Evolutionary conservation across 768 basidiomycete species (phyloP), one percentile per base, ranked within the genome.

Genomic region (Hericium rajendrae): DNA sequence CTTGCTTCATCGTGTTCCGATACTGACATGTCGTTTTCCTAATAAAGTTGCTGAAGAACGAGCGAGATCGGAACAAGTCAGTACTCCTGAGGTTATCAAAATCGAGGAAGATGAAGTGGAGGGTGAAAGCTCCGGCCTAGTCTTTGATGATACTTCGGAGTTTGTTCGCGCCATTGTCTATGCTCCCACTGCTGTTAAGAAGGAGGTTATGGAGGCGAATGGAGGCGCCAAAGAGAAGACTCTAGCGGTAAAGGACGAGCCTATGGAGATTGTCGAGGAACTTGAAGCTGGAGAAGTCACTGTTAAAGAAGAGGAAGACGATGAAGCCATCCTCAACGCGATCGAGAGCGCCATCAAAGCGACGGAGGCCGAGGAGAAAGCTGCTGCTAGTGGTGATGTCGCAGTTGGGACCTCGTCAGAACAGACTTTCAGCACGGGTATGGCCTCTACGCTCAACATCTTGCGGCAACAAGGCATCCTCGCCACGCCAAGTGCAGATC

Each of bases 81-180:
- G 66, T 39, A 65, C 68, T 11, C 70, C 69, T 28, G 72, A 76
- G 26, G 66, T 66, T 6, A 71, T 79, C 58, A 78, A 80, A 48
- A 70, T 74, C 13, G 81, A 79, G 63, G 78, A 74, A 38, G 74
- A 78, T n/a, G 76, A 79, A 24, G 74, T 66, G 16, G 77, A 75
- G 1, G 74, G 64, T 4, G 80, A 76, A 22, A 76, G 71, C 2
- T 70, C 72, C 16, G 74, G 87, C 20, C 75, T 97, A 37, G 89
- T 88, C 0, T 93, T 99, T 60, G 94, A 98, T 66, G 94, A 97
- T 63, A 98, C 95, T 0, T 92, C 93, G 1, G 95, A 97, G 69
- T 99, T 99, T 62, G 91, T 98, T 41, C 84, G 94, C 16, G 85
- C 84, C 15, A 89, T 91, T 50, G 82, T 84, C 2, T 83, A 82